Conservation (phyloP, 1,139 yeast genomes). For the Pichia cactophila region DNA sequence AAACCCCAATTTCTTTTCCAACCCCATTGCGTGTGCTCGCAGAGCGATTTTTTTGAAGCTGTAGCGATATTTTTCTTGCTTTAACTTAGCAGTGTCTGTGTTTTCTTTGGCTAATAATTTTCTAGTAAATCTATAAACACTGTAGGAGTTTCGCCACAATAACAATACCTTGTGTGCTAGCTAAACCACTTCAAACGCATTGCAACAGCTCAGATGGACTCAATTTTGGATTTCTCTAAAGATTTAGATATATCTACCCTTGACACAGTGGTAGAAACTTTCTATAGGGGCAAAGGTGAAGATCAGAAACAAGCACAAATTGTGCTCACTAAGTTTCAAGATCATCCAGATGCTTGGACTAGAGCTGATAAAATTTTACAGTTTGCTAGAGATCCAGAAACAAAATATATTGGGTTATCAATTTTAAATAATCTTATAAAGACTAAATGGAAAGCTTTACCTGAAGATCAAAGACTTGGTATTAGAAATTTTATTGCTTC, state of each 20-base stretch:
- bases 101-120: neutral
- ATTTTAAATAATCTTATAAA: slow-evolving; percentile 84
- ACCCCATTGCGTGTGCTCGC: too few relatives aligned
- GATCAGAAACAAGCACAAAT: slow-evolving; percentile 80
- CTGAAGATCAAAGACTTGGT: slow-evolving; percentile 78
- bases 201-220: slow-evolving; percentile 52
- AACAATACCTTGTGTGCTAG: neutral
- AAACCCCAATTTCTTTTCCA: too few relatives aligned
- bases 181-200: neutral
- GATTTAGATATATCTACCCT: slow-evolving; percentile 74
- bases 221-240: slow-evolving; percentile 75
- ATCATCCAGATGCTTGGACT: slow-evolving; percentile 94
- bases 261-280: slow-evolving; percentile 82
- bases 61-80: neutral
- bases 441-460: slow-evolving; percentile 89
- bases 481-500: slow-evolving; percentile 88
- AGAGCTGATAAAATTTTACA: slow-evolving; percentile 86
- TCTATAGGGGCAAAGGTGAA: slow-evolving; percentile 74
- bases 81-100: neutral
- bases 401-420: slow-evolving; percentile 86
- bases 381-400: slow-evolving; percentile 68
- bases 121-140: neutral
- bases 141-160: neutral
- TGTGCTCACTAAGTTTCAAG: slow-evolving; percentile 82
- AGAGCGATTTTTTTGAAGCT: too few relatives aligned